A percentile compares a stretch with the other conserved stretches of the same genome.
Evolutionary conservation across 495 filamentous ascomycete genomes (phyloP).

Genomic region (Podospora tetraspora): DNA sequence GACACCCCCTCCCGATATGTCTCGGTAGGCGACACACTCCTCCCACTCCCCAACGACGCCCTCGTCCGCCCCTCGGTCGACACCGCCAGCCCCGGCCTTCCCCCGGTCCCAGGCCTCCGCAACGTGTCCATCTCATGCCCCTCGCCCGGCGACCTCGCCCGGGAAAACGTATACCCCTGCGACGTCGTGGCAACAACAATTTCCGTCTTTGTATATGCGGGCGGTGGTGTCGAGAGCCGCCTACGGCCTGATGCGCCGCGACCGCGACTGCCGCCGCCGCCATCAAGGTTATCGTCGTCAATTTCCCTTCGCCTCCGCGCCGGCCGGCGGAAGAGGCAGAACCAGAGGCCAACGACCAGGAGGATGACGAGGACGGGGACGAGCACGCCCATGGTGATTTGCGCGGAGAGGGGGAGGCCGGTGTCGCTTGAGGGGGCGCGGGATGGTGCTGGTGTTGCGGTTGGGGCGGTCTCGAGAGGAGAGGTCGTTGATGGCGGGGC

Average conservation of each 20-base stretch:
- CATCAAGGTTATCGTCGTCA: not conserved
- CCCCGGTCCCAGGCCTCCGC: not conserved
- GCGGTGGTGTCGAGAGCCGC: not conserved
- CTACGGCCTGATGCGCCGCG: not conserved
- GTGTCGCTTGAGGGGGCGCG: not conserved
- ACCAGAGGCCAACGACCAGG: conserved; percentile 10
- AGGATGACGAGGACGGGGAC: conserved; percentile 13
- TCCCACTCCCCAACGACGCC: not conserved
- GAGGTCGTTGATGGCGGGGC: not conserved
- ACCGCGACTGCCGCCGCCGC: not conserved
- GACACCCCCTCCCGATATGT: not conserved
- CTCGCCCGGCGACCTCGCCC: not conserved
- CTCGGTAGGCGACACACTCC: not conserved
- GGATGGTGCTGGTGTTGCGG: not conserved
- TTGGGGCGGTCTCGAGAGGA: not conserved
- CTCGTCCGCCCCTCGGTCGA: not conserved
- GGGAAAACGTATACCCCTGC: conserved; percentile 2
- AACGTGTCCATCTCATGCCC: not conserved
- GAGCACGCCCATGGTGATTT: conserved; percentile 12
- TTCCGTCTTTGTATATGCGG: not conserved
- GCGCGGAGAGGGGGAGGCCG: conserved; percentile 10
- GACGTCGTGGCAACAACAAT: not conserved
- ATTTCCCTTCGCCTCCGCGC: conserved; percentile 1
- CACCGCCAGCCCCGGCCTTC: not conserved
- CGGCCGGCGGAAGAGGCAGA: conserved; percentile 9